Evolutionary conservation across 169 alveolate genomes (phyloP), one percentile per base, ranked within the genome.

Genomic region (Plasmodium adleri): DNA sequence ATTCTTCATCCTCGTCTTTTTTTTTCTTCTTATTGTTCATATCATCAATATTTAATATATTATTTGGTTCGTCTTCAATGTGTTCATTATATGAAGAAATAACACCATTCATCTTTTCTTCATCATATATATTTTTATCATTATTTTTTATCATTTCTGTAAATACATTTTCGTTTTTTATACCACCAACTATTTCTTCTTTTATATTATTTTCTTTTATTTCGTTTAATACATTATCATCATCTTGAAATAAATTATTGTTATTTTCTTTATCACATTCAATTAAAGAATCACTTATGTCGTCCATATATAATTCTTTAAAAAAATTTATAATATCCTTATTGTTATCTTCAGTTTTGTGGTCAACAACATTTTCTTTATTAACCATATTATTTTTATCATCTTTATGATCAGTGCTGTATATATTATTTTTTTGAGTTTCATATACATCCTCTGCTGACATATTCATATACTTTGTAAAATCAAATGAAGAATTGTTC

Each of bases 281-380:
- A 0, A 20, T 39, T 26, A 20, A 20, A 24, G 13, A 62, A 6
- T 62, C 71, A 13, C 71, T 22, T 60, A 49, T 22, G 5, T 71
- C 80, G 54, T 78, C 78, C 47, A 26, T 50, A 45, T 66, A 64
- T 13, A 78, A 49, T 68, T 75, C 66, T 67, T 75, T 63, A 54
- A 78, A 78, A 26, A 78, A 66, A 58, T 45, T 52, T 58, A 50
- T 66, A 15, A 78, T 45, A 52, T 78, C 74, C 12, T 22, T 59
- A 52, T 78, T 76, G 17, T 78, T 28, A n/a, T 67, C 58, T 39
- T 39, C 47, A 39, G 0, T 39, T 39, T 39, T 39, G 47, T 39
- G 47, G 3, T 28, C n/a, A 15, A 13, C 7, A 6, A 28, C 28
- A 15, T 15, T 47, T 43, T 45, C 24, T 17, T 70, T 22, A 6